Evolutionary conservation across 352 stramenopile genomes (phyloP).

Genomic region (Discostella stelligera): DNA sequence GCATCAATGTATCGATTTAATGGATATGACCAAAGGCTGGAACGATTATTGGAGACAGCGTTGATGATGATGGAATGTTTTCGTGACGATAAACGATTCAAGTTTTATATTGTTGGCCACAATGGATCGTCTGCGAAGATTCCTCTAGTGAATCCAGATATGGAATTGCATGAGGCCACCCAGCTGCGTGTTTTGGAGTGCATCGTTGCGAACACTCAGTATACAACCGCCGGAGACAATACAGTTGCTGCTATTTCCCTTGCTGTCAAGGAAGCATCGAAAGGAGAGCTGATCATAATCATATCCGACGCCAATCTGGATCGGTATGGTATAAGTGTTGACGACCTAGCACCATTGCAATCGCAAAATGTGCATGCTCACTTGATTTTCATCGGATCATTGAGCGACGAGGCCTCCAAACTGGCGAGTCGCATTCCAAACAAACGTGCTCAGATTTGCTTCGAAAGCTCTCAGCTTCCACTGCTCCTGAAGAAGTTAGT

Average conservation of each 20-base stretch:
- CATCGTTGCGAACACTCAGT: conserved; percentile 94
- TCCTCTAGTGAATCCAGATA: conserved; percentile 87
- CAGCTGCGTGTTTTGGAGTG: conserved; percentile 89
- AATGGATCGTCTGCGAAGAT: conserved; percentile 88
- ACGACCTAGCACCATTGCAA: conserved; percentile 48
- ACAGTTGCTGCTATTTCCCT: conserved; percentile 90
- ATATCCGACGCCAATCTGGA: conserved; percentile 94
- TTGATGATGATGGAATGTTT: conserved; percentile 96
- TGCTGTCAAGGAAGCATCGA: conserved; percentile 82
- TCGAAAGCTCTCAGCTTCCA: conserved; percentile 65
- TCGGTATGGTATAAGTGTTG: conserved; percentile 86
- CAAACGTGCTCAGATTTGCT: conserved; percentile 61
- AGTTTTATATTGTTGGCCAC: conserved; percentile 89
- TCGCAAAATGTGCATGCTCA: conserved; percentile 48
- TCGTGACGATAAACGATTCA: conserved; percentile 87
- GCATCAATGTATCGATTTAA: conserved; percentile 91
- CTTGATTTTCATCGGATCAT: conserved; percentile 73
- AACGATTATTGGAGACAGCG: conserved; percentile 90
- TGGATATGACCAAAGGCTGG: conserved; percentile 88
- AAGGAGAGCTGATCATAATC: conserved; percentile 88
- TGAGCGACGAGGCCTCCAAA: conserved; percentile 62
- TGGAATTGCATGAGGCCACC: conserved; percentile 84
- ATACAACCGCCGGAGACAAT: conserved; percentile 90
- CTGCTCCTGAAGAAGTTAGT: conserved; percentile 66
- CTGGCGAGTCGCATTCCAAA: conserved; percentile 55